Percentiles rank a stretch among this genome's conserved stretches.
These are phyloP conservation scores for Amanita polypyramis DNA, from an alignment of 768 basidiomycete genomes.

Conservation along the genomic window DNA sequence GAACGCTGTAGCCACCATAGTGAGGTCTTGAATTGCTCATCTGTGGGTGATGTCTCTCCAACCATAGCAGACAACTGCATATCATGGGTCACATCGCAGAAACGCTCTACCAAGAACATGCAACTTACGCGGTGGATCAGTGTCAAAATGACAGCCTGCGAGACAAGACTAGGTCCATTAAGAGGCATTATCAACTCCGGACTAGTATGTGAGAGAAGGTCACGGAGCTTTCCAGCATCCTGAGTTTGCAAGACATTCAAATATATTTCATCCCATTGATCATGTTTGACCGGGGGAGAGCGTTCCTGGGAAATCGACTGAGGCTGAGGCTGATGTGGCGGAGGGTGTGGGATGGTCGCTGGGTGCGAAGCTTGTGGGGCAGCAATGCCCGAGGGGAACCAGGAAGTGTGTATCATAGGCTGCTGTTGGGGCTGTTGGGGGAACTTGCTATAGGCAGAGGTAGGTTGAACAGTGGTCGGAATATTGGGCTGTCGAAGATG, in stretches of 20 bases:
- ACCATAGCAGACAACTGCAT: conserved; percentile 61
- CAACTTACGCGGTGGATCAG: conserved; percentile 68
- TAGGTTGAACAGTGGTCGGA: conserved; percentile 23
- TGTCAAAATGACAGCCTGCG: conserved; percentile 78
- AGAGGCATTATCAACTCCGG: conserved; percentile 76
- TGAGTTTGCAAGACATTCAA: conserved; percentile 68
- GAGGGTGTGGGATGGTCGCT: conserved; percentile 53
- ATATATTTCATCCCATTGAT: conserved; percentile 83
- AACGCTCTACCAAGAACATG: conserved; percentile 3
- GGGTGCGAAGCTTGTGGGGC: conserved; percentile 80
- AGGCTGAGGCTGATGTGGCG: conserved; percentile 34
- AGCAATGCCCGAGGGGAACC: conserved; percentile 59
- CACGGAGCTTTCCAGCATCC: conserved; percentile 63
- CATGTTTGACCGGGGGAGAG: conserved; percentile 45
- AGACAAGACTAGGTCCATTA: conserved; percentile 57
- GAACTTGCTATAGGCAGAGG: conserved; percentile 26
- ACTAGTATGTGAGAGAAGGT: conserved; percentile 61
- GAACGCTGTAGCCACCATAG: conserved; percentile 85
- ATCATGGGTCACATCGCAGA: background rate
- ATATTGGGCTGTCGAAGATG: conserved; percentile 34
- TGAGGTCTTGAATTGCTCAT: conserved; percentile 73
- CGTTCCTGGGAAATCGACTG: conserved; percentile 28
- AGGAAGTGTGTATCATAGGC: conserved; percentile 34
- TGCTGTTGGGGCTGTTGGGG: conserved; percentile 26
- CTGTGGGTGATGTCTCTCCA: conserved; percentile 64